Evolutionary conservation across 805 yeast genomes (phyloP), one percentile per base, ranked within the genome.

Genomic region (Torulaspora microellipsoides): DNA sequence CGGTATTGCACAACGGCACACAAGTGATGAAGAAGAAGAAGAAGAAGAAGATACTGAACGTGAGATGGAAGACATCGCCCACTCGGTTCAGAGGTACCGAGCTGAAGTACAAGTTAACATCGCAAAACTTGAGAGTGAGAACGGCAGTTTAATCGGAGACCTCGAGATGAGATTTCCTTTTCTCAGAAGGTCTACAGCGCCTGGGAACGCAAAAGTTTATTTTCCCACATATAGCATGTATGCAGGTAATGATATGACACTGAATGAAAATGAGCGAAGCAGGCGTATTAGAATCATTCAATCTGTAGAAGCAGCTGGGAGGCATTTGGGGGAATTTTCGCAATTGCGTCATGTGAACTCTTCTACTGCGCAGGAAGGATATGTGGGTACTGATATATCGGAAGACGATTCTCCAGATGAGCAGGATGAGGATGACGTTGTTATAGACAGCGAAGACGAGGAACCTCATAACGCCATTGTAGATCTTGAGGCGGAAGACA

Each of bases 401-500:
- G 25, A 20, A 7, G 25, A 20, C 7, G 25, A 20, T 7, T 20
- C 25, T 20, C 8, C 7, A 20, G 25, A 20, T 20, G 25, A 20
- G 8, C 25, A 20, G 25, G 25, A 7, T 4, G 25, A 20, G 25
- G 25, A 5, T 20, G 25, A 27, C 14, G 46, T 38, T 17, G 55
- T 55, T 31, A 53, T 55, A 10, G 57, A 38, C 4, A 30, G 40
- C 32, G 47, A 40, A 13, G 47, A 40, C 31, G 45, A 34, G n/a
- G 41, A 36, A 11, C 42, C 38, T 11, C 36, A 38, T n/a, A 40
- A 31, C 3, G 47, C 35, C 27, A 11, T 46, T 12, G 27, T 46
- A 14, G 46, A 46, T 25, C 29, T 46, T 15, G 49, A 46, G 27
- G 49, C 49, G 10, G 43, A 46, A 13, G 39, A 38, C 27, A 44